These are phyloP conservation scores for Colletotrichum kahawae DNA, from an alignment of 2,329 filamentous ascomycete genomes.

Conservation along the genomic window DNA sequence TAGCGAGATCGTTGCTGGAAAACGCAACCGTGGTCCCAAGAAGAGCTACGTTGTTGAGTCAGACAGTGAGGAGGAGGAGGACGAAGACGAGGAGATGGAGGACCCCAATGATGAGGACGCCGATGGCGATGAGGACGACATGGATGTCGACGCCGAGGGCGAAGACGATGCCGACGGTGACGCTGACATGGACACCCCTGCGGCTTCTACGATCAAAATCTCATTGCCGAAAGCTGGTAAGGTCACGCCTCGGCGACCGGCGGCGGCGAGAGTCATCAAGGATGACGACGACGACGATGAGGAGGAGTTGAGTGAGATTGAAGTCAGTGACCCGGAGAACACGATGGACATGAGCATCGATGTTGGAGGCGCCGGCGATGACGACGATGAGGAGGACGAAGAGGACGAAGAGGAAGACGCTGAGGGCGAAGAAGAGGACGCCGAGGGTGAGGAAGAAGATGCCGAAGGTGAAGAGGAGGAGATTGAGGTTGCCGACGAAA, in stretches of 20 bases:
- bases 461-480: slow-evolving; percentile 42
- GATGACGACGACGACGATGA: slow-evolving; percentile 26
- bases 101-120: slow-evolving; percentile 33
- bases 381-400: slow-evolving; percentile 30
- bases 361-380: slow-evolving; percentile 33
- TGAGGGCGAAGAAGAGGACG: slow-evolving; percentile 50
- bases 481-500: slow-evolving; percentile 33
- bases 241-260: slow-evolving; percentile 15
- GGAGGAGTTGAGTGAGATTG: slow-evolving; percentile 26
- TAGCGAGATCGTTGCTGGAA: slow-evolving; percentile 54
- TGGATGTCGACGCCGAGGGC: slow-evolving; percentile 38
- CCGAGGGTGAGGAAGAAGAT: slow-evolving; percentile 22
- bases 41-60: slow-evolving; percentile 67
- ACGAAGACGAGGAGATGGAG: slow-evolving; percentile 39
- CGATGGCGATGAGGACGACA: slow-evolving; percentile 42
- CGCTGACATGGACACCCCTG: slow-evolving; percentile 49
- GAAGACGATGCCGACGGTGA: slow-evolving; percentile 41
- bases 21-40: slow-evolving; percentile 59
- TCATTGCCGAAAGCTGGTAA: slow-evolving; percentile 21
- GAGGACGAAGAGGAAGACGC: slow-evolving; percentile 48
- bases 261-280: slow-evolving; percentile 21
- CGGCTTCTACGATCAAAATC: slow-evolving; percentile 24
- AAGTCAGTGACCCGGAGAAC: slow-evolving; percentile 30
- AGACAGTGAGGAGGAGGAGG: slow-evolving; percentile 49
- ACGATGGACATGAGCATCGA: slow-evolving; percentile 37